phyloP scores from a whole-genome alignment of 768 basidiomycete genomes.

The Auriscalpium vulgare region DNA sequence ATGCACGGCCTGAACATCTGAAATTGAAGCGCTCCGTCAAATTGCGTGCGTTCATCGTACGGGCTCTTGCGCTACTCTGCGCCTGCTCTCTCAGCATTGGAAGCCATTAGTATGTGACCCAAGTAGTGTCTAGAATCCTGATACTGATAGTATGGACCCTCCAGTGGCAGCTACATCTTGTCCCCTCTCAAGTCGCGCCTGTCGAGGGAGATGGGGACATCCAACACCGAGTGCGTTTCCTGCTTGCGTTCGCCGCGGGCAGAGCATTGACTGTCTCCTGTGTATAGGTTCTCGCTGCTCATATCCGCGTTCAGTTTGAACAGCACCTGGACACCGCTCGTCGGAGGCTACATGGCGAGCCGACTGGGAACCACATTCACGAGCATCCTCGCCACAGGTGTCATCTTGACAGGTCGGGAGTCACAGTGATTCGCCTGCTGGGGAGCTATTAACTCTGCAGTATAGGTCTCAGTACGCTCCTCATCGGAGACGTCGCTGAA shows the following conservation, averaged over 20 bases:
- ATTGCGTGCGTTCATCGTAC: constrained; percentile 36
- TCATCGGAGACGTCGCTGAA: constrained; percentile 53
- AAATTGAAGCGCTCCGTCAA: not conserved
- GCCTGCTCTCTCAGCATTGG: constrained; percentile 70
- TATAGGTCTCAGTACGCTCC: constrained; percentile 57
- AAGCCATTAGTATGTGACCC: constrained; percentile 57
- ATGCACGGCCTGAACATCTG: too few relatives aligned
- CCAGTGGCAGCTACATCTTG: constrained; percentile 64
- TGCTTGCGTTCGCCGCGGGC: too few relatives aligned
- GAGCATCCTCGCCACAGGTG: constrained; percentile 67
- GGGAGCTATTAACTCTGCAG: constrained; percentile 7
- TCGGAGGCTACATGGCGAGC: constrained; percentile 66
- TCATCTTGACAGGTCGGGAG: constrained; percentile 53
- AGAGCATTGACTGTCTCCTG: too few relatives aligned
- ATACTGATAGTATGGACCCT: not conserved
- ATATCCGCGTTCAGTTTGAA: constrained; percentile 74
- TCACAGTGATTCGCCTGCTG: not conserved
- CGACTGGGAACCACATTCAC: constrained; percentile 64
- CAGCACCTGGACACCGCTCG: constrained; percentile 68
- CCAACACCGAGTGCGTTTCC: constrained; percentile 51
- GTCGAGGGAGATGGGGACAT: constrained; percentile 60
- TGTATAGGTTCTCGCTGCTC: constrained; percentile 43
- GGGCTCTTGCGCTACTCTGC: constrained; percentile 56
- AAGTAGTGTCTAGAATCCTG: not conserved
- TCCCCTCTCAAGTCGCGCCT: constrained; percentile 72